Evolutionary conservation across 441 rosid genomes (phyloP), one percentile per base, ranked within the genome.

Genomic region (Populus hybrid): DNA sequence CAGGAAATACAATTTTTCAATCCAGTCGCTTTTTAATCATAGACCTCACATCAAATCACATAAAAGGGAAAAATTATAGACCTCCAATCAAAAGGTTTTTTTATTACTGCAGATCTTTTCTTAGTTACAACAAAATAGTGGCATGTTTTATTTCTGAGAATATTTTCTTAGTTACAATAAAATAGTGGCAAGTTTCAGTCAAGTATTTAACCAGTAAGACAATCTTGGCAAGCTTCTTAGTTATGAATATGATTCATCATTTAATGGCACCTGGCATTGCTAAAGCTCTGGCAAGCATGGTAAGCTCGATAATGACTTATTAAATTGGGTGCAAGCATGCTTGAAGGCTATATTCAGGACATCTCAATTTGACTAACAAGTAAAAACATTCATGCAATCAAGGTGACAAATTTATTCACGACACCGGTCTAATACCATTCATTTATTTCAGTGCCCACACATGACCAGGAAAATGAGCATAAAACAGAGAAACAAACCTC

Each of bases 401-500:
- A 16, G 61, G 40, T 26, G 8, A 59, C 11, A 16, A 75, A 11
- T 66, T 32, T 75, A 78, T 26, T 8, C 42, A 11, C 11, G 24
- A 14, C 59, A 68, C 38, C 8, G 7, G 6, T 14, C n/a, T 26
- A 21, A 20, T 36, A 24, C 8, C 46, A 72, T 71, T 42, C 32
- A 4, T 10, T 35, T 28, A 8, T 20, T 10, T n/a, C 38, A 77
- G 18, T 8, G 32, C 14, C 14, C 42, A 18, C 28, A 67, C 10
- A 24, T 24, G 24, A 65, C n/a, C 20, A 9, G 8, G 20, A 59
- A 69, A 10, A 32, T 30, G 1, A 24, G 73, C 26, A 20, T 3
- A 38, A 12, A 53, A 75, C 5, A 26, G 38, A 9, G 69, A 76
- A 77, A 70, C 84, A 80, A 77, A 95, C 98, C 99, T 86, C 75